Percentiles rank a stretch among this genome's conserved stretches.
These are phyloP conservation scores for Eremothecium sinecaudum DNA, from an alignment of 1,139 yeast species.

Conservation along the genomic window DNA sequence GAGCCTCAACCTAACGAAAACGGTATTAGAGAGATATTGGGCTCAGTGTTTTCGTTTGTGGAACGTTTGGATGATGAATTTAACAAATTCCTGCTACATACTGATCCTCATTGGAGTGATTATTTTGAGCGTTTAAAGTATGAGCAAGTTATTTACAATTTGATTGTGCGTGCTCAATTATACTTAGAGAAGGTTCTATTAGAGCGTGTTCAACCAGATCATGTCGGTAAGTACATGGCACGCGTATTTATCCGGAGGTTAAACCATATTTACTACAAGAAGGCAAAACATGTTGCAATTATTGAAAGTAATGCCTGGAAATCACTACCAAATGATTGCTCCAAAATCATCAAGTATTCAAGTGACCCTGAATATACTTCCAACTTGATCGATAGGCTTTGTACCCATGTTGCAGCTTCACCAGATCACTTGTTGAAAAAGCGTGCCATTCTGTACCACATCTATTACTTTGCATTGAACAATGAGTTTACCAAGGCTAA, in stretches of 20 bases:
- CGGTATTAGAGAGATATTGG: conserved; percentile 72
- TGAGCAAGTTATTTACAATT: conserved; percentile 65
- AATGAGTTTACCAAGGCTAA: conserved; percentile 77
- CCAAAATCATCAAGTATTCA: conserved; percentile 24
- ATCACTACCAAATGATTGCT: conserved; percentile 31
- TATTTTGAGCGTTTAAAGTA: conserved; percentile 86
- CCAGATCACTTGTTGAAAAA: conserved; percentile 50
- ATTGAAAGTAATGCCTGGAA: conserved; percentile 70
- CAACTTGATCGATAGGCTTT: conserved; percentile 52
- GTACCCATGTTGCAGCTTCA: conserved; percentile 1
- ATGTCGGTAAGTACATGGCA: conserved; percentile 55
- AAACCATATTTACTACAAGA: conserved; percentile 91
- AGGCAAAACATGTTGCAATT: conserved; percentile 59
- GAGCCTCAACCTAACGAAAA: conserved; percentile 56
- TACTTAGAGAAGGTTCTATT: conserved; percentile 65
- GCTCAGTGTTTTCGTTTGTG: conserved; percentile 75
- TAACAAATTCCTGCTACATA: conserved; percentile 72
- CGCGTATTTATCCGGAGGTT: conserved; percentile 77
- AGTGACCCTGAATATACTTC: conserved; percentile 36
- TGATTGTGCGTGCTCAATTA: conserved; percentile 76
- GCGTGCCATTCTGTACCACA: conserved; percentile 74
- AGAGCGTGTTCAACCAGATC: conserved; percentile 36
- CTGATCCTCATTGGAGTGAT: conserved; percentile 93
- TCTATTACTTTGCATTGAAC: conserved; percentile 86
- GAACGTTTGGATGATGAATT: conserved; percentile 96